Evolutionary conservation across 1,284 basidiomycete species (phyloP).

Genomic region (Trametes hirsuta): DNA sequence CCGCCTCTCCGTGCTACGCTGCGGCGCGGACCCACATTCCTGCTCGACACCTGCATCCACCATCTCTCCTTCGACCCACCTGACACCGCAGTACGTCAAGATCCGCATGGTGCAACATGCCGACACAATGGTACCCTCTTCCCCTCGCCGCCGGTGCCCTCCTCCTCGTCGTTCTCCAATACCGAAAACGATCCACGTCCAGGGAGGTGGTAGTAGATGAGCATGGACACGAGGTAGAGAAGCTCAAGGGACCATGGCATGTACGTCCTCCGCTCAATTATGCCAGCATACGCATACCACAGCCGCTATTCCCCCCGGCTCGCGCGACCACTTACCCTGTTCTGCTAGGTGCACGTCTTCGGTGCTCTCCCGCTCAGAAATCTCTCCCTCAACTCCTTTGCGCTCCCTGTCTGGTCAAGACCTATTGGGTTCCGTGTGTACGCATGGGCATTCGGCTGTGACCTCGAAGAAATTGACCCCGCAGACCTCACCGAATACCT

Average conservation of each 20-base stretch:
- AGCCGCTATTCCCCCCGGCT: not conserved
- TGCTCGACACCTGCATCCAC: too few species aligned
- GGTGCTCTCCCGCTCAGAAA: conserved; percentile 94
- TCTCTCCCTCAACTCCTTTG: conserved; percentile 89
- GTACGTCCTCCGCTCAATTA: conserved; percentile 48
- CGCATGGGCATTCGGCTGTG: conserved; percentile 88
- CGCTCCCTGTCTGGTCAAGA: conserved; percentile 93
- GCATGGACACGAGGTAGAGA: conserved; percentile 71
- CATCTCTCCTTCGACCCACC: too few species aligned
- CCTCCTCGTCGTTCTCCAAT: conserved; percentile 84
- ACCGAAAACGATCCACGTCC: conserved; percentile 60
- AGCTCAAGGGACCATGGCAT: conserved; percentile 93
- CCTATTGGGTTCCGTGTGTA: conserved; percentile 89
- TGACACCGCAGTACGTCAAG: too few species aligned
- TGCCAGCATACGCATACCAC: not conserved
- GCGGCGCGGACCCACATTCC: too few species aligned
- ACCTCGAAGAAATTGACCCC: conserved; percentile 89
- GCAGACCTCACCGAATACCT: conserved; percentile 80
- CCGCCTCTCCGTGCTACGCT: too few species aligned
- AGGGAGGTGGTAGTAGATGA: conserved; percentile 77
- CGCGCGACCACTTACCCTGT: not conserved
- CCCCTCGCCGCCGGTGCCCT: conserved; percentile 91
- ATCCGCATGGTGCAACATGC: conserved; percentile 84
- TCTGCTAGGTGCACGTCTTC: conserved; percentile 84
- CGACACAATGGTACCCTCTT: conserved; percentile 95